Evolutionary conservation across 495 filamentous ascomycete species (phyloP), one percentile per base, ranked within the genome.

Genomic region (Penicillium turbatum): DNA sequence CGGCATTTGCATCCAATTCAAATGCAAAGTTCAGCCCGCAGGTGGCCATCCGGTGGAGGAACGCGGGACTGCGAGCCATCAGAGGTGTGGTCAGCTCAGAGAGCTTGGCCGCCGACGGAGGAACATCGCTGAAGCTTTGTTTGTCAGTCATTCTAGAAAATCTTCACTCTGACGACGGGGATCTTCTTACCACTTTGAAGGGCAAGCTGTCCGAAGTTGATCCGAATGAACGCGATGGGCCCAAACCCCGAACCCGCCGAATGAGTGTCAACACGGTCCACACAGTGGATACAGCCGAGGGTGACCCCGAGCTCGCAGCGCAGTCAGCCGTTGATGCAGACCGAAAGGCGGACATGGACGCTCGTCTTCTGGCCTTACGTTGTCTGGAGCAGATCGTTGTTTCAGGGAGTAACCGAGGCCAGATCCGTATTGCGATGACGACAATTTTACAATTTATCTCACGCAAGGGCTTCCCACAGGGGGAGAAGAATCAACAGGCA

Each of bases 101-200:
- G 29, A 82, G 84, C 38, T 75, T 96, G 38, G 82, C 83, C 0
- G 83, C 84, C 5, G 82, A 89, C 53, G 85, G 83, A 17, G 87
- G 84, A 38, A 82, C 82, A 54, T 89, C 90, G 65, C 73, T 95
- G 55, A 77, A 81, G 48, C 75, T 89, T 46, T 81, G 91, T 40
- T 78, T 95, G 35, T 90, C 92, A 34, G 84, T 90, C 61, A 85
- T 96, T 24, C 68, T 97, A 39, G 82, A 90, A 60, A 95, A 95
- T 57, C 70, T 97, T 21, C 90, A 89, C 74, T 86, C 86, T 15
- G 83, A 86, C 21, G 81, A 86, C 55, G 86, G 86, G 38, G 78
- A 83, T 38, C 79, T 87, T 42, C 72, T 97, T 19, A 68, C 79
- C 24, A 66, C 78, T 5, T 64, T 96, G 48, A 79, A 83, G 50